These are phyloP conservation scores for Solanum raphanifolium DNA, from an alignment of 257 asterid genomes.

Conservation along the genomic window DNA sequence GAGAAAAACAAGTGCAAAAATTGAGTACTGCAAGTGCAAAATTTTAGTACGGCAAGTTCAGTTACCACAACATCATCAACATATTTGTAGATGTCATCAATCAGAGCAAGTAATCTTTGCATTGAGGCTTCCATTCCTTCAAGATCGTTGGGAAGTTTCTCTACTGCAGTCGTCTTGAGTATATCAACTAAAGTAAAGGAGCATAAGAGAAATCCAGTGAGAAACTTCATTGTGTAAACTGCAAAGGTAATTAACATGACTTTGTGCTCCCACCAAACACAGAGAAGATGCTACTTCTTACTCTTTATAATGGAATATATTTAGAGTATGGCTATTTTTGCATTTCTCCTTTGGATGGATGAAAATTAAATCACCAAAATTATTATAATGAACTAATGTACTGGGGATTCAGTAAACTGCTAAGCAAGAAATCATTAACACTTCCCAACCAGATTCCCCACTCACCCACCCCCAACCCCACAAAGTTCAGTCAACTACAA, in stretches of 20 bases:
- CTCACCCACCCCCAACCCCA: background rate
- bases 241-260: background rate
- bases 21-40: background rate
- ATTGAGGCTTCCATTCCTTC: slow-evolving; percentile 98
- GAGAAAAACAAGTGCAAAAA: background rate
- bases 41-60: background rate
- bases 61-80: slow-evolving; percentile 91
- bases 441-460: background rate
- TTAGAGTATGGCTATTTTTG: background rate
- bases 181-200: slow-evolving; percentile 52
- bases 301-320: background rate
- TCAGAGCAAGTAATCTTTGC: slow-evolving; percentile 74
- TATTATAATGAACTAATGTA: background rate
- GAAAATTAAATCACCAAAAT: background rate
- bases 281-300: background rate
- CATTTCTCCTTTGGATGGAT: background rate
- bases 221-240: background rate
- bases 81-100: slow-evolving; percentile 75
- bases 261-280: background rate
- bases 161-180: slow-evolving; percentile 69
- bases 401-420: background rate
- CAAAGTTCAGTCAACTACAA: background rate
- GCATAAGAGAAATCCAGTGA: background rate
- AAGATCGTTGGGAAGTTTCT: slow-evolving; percentile 79
- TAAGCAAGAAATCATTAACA: background rate